A percentile compares a stretch with the other conserved stretches of the same genome.
These are phyloP conservation scores for Tulasnella sp. DNA, from an alignment of 768 basidiomycete species.

Conservation along the genomic window DNA sequence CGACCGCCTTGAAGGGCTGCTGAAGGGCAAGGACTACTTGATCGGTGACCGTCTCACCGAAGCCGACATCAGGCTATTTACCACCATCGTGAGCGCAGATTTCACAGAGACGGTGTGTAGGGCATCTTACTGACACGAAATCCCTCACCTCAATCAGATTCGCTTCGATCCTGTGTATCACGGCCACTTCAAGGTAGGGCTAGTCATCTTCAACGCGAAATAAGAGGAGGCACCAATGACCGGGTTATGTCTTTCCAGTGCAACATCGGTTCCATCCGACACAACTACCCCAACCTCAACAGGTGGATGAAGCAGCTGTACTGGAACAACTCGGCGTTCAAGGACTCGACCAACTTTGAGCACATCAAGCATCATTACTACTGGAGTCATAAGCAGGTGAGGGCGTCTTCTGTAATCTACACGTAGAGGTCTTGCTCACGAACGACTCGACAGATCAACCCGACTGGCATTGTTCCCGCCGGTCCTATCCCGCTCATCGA, in stretches of 20 bases:
- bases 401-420: too few species aligned
- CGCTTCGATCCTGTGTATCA: slow-evolving; percentile 92
- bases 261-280: slow-evolving; percentile 17
- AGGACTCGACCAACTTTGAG: slow-evolving; percentile 74
- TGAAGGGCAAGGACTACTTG: slow-evolving; percentile 72
- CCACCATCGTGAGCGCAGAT: slow-evolving; percentile 47
- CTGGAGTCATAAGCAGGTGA: slow-evolving; percentile 11
- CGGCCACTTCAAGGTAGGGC: slow-evolving; percentile 63
- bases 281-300: slow-evolving; percentile 82
- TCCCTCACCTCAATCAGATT: slow-evolving; percentile 23
- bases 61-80: slow-evolving; percentile 76
- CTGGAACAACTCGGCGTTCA: slow-evolving; percentile 85
- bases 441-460: background rate
- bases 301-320: slow-evolving; percentile 83
- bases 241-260: background rate
- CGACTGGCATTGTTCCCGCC: slow-evolving; percentile 3
- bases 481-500: slow-evolving; percentile 9
- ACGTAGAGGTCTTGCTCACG: background rate
- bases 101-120: too few species aligned
- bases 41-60: slow-evolving; percentile 74
- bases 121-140: background rate
- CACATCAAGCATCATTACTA: slow-evolving; percentile 76
- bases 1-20: slow-evolving; percentile 66
- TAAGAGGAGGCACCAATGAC: background rate
- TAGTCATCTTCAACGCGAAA: background rate